These are phyloP conservation scores for Rhododendron henanense DNA, from an alignment of 148 eudicot species.

Conservation along the genomic window DNA sequence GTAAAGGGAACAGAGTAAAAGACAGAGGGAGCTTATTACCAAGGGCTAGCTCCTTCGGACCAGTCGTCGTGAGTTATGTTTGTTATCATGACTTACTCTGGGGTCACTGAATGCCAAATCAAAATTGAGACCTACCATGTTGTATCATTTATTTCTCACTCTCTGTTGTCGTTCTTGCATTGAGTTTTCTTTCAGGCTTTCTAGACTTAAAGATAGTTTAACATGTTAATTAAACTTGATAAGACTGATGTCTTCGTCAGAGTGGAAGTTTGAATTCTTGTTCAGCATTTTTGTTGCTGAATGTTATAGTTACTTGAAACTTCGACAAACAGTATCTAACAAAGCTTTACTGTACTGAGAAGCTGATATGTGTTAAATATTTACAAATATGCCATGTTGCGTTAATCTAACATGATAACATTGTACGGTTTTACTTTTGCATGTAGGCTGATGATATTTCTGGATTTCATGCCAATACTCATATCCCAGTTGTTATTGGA, in stretches of 20 bases:
- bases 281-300: not conserved
- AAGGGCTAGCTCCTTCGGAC: not conserved
- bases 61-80: not conserved
- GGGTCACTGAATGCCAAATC: not conserved
- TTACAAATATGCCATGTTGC: not conserved
- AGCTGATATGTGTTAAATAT: not conserved
- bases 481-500: conserved; percentile 85
- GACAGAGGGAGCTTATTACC: not conserved
- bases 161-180: too few species aligned
- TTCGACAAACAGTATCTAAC: not conserved
- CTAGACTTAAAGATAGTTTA: not conserved
- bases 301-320: not conserved
- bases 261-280: not conserved
- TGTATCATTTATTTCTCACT: too few species aligned
- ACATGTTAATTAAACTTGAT: not conserved
- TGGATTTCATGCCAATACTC: conserved; percentile 81
- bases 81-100: not conserved
- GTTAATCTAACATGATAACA: not conserved
- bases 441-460: conserved; percentile 76
- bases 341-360: not conserved
- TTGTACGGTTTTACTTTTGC: not conserved
- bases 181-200: not conserved
- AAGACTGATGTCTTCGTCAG: not conserved
- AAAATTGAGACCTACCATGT: not conserved
- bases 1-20: not conserved